Base-by-base conservation (phyloP, 73 alveolate genomes). In the Urostyla sp. region DNA sequence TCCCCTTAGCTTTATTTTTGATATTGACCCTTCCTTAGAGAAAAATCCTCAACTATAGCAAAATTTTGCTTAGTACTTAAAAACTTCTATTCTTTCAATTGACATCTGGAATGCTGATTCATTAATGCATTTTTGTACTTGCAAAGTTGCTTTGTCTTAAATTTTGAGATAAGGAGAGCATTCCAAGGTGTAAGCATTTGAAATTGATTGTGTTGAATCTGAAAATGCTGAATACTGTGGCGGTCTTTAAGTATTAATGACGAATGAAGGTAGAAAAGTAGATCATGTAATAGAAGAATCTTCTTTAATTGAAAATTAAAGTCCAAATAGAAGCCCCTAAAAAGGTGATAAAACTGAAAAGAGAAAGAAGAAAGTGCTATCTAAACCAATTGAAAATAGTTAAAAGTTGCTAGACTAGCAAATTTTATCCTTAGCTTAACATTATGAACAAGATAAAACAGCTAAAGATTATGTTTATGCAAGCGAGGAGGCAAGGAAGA, bases 181-280 rank as follows among this genome's bases (percentile, higher is more conserved):
- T 16, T 16, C 69, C 0, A 50, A 43, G 27, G 44, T 69, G 16
- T 34, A 44, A 32, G 87, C 85, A 7, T 37, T 54, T 26, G 89
- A 85, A 55, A 75, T 72, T 27, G 93, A 85, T 75, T 54, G 75
- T 0, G 60, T 88, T 31, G 93, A 85, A 57, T 86, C 93, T 20
- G 63, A 75, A 7, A 30, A 57, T 20, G 88, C 89, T 24, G 45
- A 28, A 44, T 51, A 58, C 43, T 67, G 75, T 20, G 93, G 89
- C 30, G 87, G 87, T 1, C 54, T 85, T 4, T 61, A 85, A 46
- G 44, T 85, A 2, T 43, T 85, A 15, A 34, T 85, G 52, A 36
- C 81, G 15, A 85, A 85, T 31, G 67, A 60, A n/a, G 84, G 83
- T 16, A 60, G 88, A 7, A 77, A 51, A 45, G 66, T 35, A 23